Evolutionary conservation across 805 yeast genomes (phyloP).

Genomic region (Helenozyma rhizophorensis): DNA sequence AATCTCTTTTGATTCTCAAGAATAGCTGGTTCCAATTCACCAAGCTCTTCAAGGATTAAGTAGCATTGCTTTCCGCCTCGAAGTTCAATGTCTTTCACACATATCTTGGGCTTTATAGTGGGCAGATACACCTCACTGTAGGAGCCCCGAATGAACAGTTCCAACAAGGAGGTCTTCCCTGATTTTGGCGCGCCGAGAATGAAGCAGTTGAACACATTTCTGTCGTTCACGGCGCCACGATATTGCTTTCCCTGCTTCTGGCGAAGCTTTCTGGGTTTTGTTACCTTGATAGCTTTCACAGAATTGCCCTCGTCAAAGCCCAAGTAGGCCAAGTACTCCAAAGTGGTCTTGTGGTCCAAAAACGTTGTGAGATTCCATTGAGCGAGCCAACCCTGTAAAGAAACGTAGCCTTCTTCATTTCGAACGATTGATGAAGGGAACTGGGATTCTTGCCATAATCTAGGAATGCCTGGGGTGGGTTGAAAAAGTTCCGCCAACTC

Average conservation of each 20-base stretch:
- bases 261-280: conserved; percentile 73
- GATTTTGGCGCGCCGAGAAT: conserved; percentile 80
- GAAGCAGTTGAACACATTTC: conserved; percentile 90
- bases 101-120: conserved; percentile 73
- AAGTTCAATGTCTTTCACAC: conserved; percentile 88
- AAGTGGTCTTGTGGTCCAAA: conserved; percentile 74
- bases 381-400: conserved; percentile 97
- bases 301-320: conserved; percentile 66
- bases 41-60: conserved; percentile 83
- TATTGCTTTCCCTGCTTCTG: conserved; percentile 60
- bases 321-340: conserved; percentile 83
- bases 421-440: conserved; percentile 88
- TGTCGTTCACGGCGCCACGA: conserved; percentile 66
- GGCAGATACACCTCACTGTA: conserved; percentile 73
- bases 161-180: conserved; percentile 83
- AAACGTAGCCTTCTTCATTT: conserved; percentile 83
- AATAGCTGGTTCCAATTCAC: conserved; percentile 79
- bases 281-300: conserved; percentile 58
- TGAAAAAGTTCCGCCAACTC: conserved; percentile 69
- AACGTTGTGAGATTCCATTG: conserved; percentile 98
- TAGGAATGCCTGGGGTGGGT: conserved; percentile 93
- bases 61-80: conserved; percentile 96
- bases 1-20: conserved; percentile 64
- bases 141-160: conserved; percentile 73
- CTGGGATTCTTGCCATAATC: conserved; percentile 75